phyloP scores from a whole-genome alignment of 2,329 filamentous ascomycete species.

The Pleomassaria siparia region DNA sequence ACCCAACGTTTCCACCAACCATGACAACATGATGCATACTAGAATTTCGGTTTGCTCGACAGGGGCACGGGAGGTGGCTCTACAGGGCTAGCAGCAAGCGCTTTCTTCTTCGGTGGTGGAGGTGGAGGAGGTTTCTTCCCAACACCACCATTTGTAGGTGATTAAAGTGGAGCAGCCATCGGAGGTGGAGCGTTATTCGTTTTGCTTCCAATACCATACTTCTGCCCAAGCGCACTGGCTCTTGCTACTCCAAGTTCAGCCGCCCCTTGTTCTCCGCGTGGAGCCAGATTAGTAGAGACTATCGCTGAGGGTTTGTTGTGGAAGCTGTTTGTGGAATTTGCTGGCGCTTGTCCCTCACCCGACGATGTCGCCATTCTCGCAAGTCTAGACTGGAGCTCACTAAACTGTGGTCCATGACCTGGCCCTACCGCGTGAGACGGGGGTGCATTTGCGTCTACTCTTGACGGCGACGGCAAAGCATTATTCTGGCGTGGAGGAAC shows the following conservation, averaged over 20 bases:
- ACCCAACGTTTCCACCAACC: not conserved
- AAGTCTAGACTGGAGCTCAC: slow-evolving; percentile 70
- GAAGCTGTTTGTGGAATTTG: slow-evolving; percentile 62
- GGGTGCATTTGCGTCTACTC: no score
- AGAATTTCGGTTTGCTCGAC: slow-evolving; percentile 56
- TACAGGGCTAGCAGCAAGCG: slow-evolving; percentile 42
- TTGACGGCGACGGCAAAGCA: slow-evolving; percentile 23
- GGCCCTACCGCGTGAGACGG: slow-evolving; percentile 20
- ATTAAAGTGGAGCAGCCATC: slow-evolving; percentile 25
- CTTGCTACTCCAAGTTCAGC: slow-evolving; percentile 61
- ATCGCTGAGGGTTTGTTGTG: slow-evolving; percentile 64
- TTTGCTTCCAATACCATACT: slow-evolving; percentile 58
- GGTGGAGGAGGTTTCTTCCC: slow-evolving; percentile 60
- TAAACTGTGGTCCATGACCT: slow-evolving; percentile 53
- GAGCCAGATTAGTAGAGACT: slow-evolving; percentile 68
- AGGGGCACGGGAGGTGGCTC: slow-evolving; percentile 60
- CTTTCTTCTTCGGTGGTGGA: slow-evolving; percentile 59
- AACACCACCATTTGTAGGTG: slow-evolving; percentile 34
- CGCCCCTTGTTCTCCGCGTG: slow-evolving; percentile 68
- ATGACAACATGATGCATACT: not conserved
- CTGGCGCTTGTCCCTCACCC: slow-evolving; percentile 48
- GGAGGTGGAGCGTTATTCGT: slow-evolving; percentile 46
- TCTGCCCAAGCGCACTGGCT: slow-evolving; percentile 61
- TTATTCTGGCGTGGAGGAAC: slow-evolving; percentile 31
- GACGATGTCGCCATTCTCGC: slow-evolving; percentile 41